Conservation (phyloP, 2,329 filamentous ascomycete genomes). For the Dactylonectria estremocensis region DNA sequence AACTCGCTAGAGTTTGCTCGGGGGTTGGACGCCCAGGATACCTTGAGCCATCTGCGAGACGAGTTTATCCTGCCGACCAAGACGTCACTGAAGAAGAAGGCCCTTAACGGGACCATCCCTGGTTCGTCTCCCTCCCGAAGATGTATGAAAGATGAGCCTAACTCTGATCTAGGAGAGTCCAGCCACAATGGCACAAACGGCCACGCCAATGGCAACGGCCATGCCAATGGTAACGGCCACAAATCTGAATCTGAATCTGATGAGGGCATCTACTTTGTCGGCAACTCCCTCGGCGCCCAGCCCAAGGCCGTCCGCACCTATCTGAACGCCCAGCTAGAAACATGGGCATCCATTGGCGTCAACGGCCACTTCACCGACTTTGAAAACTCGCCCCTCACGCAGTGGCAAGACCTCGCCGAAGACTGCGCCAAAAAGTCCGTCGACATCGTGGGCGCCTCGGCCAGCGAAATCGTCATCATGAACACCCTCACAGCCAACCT, state of each 20-base stretch:
- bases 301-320: constrained; percentile 77
- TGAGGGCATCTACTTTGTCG: constrained; percentile 82
- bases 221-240: constrained; percentile 45
- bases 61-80: constrained; percentile 86
- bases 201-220: constrained; percentile 34
- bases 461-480: constrained; percentile 88
- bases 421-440: constrained; percentile 79
- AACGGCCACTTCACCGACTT: constrained; percentile 85
- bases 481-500: constrained; percentile 87
- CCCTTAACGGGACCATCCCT: constrained; percentile 63
- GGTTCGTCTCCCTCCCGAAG: constrained; percentile 49
- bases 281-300: constrained; percentile 91
- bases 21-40: constrained; percentile 72
- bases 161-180: constrained; percentile 25
- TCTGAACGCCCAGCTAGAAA: constrained; percentile 81
- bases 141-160: not conserved
- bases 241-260: constrained; percentile 48
- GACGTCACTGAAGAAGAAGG: constrained; percentile 77
- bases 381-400: constrained; percentile 75
- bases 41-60: constrained; percentile 72
- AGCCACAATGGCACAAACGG: constrained; percentile 38
- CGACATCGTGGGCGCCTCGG: constrained; percentile 80
- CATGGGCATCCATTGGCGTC: constrained; percentile 89
- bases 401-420: constrained; percentile 86
- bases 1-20: constrained; percentile 64